Percentiles rank a stretch among this genome's conserved stretches.
Conservation (phyloP, 495 filamentous ascomycete genomes). For the Neurospora sp. region DNA sequence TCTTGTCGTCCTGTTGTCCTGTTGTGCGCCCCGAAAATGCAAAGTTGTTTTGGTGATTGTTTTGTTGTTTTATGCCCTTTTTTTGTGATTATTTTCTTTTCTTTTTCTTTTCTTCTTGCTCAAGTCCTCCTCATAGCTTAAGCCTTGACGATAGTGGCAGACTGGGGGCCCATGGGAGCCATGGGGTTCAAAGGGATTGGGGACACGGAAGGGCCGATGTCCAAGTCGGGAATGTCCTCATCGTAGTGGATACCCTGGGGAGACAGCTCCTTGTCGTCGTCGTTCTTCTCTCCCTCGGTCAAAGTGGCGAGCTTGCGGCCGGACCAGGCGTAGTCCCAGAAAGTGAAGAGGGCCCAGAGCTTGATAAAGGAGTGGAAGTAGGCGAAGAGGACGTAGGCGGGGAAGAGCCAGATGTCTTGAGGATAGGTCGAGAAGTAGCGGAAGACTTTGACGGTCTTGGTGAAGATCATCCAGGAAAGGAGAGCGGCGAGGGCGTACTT, state of each 20-base stretch:
- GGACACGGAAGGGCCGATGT: not conserved
- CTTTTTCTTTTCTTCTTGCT: not conserved
- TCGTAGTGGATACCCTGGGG: not conserved
- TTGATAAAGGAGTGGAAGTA: slow-evolving; percentile 56
- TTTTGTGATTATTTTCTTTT: not conserved
- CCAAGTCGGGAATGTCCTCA: not conserved
- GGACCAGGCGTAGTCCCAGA: slow-evolving; percentile 24
- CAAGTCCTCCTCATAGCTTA: not conserved
- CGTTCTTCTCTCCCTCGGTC: not conserved
- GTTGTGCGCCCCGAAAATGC: not conserved
- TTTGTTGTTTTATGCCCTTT: not conserved
- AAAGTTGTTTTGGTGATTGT: not conserved
- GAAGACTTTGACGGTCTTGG: slow-evolving; percentile 53
- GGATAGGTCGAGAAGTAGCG: slow-evolving; percentile 49
- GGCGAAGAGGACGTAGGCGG: slow-evolving; percentile 44
- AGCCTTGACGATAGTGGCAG: not conserved
- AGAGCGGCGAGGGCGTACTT: slow-evolving; percentile 6
- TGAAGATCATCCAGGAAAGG: slow-evolving; percentile 34
- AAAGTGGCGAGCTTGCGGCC: slow-evolving; percentile 12
- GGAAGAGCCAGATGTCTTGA: slow-evolving; percentile 44
- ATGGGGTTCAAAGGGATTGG: not conserved
- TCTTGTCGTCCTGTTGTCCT: not conserved
- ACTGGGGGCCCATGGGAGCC: not conserved
- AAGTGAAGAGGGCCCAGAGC: slow-evolving; percentile 48
- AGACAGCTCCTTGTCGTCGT: not conserved